Evolutionary conservation across 2,329 filamentous ascomycete genomes (phyloP), one percentile per base, ranked within the genome.

Genomic region (Tolypocladium endophyticum): DNA sequence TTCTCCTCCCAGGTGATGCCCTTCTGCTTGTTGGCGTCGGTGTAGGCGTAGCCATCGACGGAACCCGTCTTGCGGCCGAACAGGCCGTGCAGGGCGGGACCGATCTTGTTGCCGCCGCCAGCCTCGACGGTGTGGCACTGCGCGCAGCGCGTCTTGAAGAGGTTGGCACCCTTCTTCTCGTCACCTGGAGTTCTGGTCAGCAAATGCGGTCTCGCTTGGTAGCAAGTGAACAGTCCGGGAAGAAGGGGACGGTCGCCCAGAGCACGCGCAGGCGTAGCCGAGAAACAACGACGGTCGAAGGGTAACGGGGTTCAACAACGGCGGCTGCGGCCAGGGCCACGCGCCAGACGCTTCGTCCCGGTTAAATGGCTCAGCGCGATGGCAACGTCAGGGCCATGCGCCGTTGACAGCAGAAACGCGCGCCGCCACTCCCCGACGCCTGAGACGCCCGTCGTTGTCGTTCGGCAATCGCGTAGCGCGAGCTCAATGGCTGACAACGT

Each of bases 11-110:
- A 99, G 71, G 79, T 83, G 70, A 99, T 86, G 72, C 88, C 92
- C 84, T 96, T 96, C 74, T 88, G 81, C 89, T 97, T 97, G 90
- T 99, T 99, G 85, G 93, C 94, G 75, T 99, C 94, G 79, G 94
- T 96, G 87, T 97, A 99, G 74, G 91, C 82, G 87, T 89, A 99
- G 68, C 94, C 93, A 55, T 91, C 88, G 70, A 95, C 90, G 75
- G 87, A 84, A 72, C 94, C 94, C 66, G 90, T 90, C 84, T 96
- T 89, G 77, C 94, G 93, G 78, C 94, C 94, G 77, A 96, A 99
- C 68, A 99, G 90, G 76, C 94, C 94, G 87, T 95, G 87, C 71
- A 99, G 87, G 76, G 92, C 92, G 73, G 94, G 94, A 75, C 94
- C 94, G 79, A 96, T 90, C 88, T 97, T 97, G 91, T 97, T 96